phyloP scores from a whole-genome alignment of 345 rosid genomes.

The Corchorus capsularis region DNA sequence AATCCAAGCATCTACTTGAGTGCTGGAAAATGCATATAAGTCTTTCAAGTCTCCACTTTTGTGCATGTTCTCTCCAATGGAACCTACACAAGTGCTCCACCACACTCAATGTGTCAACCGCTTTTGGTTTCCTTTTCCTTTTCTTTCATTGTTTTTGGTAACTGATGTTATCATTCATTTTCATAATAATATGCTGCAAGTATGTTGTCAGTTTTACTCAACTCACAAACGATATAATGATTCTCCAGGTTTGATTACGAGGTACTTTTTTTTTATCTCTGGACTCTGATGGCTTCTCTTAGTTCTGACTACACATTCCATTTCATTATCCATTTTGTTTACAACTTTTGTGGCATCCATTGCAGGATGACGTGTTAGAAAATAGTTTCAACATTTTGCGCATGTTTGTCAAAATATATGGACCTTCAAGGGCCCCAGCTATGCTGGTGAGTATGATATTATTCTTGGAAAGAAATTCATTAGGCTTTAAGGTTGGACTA shows the following conservation, averaged over 20 bases:
- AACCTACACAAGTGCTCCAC: neutral
- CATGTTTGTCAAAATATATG: constrained; percentile 79
- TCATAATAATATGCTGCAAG: constrained; percentile 27
- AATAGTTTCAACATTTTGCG: constrained; percentile 79
- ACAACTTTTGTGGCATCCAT: constrained; percentile 15
- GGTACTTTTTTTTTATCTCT: constrained; percentile 40
- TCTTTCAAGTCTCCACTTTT: neutral
- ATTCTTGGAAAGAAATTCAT: constrained; percentile 2
- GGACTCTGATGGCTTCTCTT: neutral
- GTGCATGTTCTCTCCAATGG: neutral
- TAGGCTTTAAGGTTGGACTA: neutral
- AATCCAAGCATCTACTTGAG: neutral
- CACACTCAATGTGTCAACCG: neutral
- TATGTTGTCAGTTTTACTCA: constrained; percentile 22
- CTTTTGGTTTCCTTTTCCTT: neutral
- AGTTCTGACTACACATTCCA: neutral
- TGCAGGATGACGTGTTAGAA: constrained; percentile 81
- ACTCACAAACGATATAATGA: constrained; percentile 21
- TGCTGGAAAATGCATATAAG: neutral
- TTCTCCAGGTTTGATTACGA: constrained; percentile 77
- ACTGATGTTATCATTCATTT: constrained; percentile 26
- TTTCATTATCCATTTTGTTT: constrained; percentile 10
- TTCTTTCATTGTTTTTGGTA: constrained; percentile 10
- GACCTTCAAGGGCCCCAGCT: constrained; percentile 66
- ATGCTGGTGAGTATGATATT: constrained; percentile 54